Percentiles rank a stretch among this genome's conserved stretches.
Evolutionary conservation across 305 asterid genomes (phyloP).

Genomic region (Striga hermonthica): DNA sequence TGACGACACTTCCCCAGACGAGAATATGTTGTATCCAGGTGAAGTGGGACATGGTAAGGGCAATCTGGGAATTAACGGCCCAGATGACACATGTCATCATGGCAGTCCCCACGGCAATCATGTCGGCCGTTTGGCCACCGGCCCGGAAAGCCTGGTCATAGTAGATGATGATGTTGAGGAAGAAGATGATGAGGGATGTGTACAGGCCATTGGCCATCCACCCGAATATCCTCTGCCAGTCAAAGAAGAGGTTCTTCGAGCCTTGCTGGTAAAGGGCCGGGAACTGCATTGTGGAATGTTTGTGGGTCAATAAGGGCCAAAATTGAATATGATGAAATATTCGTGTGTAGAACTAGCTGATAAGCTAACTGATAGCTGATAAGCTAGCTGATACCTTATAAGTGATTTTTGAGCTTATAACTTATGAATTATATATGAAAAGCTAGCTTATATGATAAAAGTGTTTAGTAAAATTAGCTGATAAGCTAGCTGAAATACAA

Average conservation of each 20-base stretch:
- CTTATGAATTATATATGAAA: no score
- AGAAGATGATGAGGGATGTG: slow-evolving; percentile 58
- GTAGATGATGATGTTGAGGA: slow-evolving; percentile 55
- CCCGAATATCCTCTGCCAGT: slow-evolving; percentile 70
- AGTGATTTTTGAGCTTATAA: no score
- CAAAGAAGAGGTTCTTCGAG: slow-evolving; percentile 67
- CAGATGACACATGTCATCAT: slow-evolving; percentile 84
- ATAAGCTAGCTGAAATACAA: no score
- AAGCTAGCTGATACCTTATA: no score
- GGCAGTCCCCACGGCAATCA: slow-evolving; percentile 63
- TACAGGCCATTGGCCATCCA: slow-evolving; percentile 83
- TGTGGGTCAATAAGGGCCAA: slow-evolving; percentile 27
- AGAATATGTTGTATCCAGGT: slow-evolving; percentile 70
- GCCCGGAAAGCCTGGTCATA: slow-evolving; percentile 72
- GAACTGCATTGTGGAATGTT: slow-evolving; percentile 48
- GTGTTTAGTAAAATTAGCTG: no score
- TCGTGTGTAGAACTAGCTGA: not conserved
- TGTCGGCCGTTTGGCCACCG: slow-evolving; percentile 75
- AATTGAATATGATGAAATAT: not conserved
- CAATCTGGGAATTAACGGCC: slow-evolving; percentile 81
- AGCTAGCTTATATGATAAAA: no score
- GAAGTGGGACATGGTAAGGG: slow-evolving; percentile 71
- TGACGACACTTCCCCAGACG: slow-evolving; percentile 55
- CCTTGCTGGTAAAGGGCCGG: slow-evolving; percentile 94
- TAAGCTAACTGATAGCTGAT: no score